Conservation (phyloP, 345 rosid genomes). For the Gossypium thurberi region DNA sequence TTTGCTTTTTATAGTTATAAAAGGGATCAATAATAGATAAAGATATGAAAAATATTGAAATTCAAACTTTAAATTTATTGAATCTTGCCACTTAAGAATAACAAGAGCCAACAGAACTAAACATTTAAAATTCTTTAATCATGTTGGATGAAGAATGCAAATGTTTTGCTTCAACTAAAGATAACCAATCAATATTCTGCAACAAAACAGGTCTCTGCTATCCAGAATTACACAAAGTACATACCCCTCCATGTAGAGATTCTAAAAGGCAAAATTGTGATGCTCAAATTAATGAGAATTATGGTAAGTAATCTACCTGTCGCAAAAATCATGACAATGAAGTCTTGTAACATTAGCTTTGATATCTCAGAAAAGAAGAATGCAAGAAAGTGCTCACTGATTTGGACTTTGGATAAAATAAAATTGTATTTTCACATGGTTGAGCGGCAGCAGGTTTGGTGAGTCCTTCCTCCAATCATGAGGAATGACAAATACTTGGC, state of each 20-base stretch:
- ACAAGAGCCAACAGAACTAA: neutral
- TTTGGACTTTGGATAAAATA: neutral
- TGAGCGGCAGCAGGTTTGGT: neutral
- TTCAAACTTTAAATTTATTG: neutral
- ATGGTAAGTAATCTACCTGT: neutral
- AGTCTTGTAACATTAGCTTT: neutral
- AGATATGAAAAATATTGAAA: neutral
- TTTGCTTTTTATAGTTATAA: no score
- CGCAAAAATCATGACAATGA: neutral
- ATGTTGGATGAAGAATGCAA: neutral
- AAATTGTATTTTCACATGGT: neutral
- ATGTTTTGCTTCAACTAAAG: neutral
- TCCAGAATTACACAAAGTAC: neutral
- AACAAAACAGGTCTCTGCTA: neutral
- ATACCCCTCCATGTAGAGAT: neutral
- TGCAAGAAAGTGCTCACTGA: neutral
- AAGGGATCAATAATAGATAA: no score
- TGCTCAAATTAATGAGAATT: neutral
- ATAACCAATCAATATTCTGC: neutral
- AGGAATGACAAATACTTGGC: neutral
- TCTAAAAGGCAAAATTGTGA: neutral
- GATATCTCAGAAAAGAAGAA: neutral
- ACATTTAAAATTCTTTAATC: neutral
- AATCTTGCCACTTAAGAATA: neutral
- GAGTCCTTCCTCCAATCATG: neutral